A percentile compares a stretch with the other conserved stretches of the same genome.
These are phyloP conservation scores for Capronia americana DNA, from an alignment of 2,329 filamentous ascomycete genomes.

Conservation along the genomic window DNA sequence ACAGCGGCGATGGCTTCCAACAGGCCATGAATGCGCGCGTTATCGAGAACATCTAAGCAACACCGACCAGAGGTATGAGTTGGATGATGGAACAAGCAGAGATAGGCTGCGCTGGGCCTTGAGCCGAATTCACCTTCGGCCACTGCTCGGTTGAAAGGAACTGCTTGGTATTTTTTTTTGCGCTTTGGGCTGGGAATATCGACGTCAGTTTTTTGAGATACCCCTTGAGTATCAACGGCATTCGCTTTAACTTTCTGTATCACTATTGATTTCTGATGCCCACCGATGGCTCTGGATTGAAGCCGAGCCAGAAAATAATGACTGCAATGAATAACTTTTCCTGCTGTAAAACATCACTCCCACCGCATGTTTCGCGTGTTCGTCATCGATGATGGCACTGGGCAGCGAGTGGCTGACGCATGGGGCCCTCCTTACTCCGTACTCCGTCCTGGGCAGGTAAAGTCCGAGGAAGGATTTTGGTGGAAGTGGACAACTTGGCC, in stretches of 20 bases:
- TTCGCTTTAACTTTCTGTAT: slow-evolving; percentile 31
- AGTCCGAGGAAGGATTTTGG: neutral
- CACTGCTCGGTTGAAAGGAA: neutral
- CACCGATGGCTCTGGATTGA: neutral
- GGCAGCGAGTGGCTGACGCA: neutral
- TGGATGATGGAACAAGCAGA: neutral
- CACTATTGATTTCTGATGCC: slow-evolving; percentile 17
- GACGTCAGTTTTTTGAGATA: slow-evolving; percentile 29
- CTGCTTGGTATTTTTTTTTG: neutral
- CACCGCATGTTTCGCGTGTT: neutral
- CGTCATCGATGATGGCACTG: neutral
- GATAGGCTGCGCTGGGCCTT: neutral
- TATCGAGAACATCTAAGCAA: slow-evolving; percentile 79
- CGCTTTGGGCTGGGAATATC: slow-evolving; percentile 9
- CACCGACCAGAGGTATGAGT: neutral
- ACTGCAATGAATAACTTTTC: slow-evolving; percentile 10
- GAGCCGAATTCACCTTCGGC: neutral
- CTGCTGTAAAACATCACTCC: neutral
- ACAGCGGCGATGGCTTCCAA: slow-evolving; percentile 69
- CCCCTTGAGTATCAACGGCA: slow-evolving; percentile 34
- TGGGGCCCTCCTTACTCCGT: neutral
- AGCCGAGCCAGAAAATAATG: slow-evolving; percentile 13
- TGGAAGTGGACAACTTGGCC: no score
- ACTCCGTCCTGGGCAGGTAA: neutral
- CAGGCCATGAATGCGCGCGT: slow-evolving; percentile 80